phyloP scores from a whole-genome alignment of 106 monocot species.

The Dactylorhiza incarnata region DNA sequence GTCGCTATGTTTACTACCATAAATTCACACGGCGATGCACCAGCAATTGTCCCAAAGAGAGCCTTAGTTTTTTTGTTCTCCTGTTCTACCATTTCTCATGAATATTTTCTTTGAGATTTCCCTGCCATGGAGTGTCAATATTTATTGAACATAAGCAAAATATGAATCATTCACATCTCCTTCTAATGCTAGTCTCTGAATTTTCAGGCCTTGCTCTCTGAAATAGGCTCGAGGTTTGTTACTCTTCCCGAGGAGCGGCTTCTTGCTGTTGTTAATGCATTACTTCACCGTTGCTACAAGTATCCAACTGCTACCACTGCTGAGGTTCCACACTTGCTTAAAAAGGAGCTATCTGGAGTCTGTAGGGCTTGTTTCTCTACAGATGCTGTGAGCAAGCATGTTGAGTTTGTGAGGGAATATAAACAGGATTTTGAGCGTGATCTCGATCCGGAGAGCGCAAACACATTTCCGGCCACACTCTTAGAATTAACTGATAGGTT shows the following conservation, averaged over 20 bases:
- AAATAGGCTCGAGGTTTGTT: conserved; percentile 99
- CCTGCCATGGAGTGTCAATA: background rate
- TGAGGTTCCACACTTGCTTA: conserved; percentile 91
- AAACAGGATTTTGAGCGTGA: conserved; percentile 93
- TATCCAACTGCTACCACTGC: conserved; percentile 97
- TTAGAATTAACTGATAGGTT: conserved; percentile 76
- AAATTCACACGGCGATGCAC: too few relatives aligned
- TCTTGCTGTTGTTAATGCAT: conserved; percentile 93
- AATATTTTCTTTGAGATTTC: background rate
- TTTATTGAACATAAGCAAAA: background rate
- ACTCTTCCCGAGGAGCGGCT: conserved; percentile 98
- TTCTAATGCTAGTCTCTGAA: background rate
- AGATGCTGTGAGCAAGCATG: conserved; percentile 98
- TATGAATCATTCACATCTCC: background rate
- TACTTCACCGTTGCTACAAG: conserved; percentile 97
- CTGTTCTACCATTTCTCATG: background rate
- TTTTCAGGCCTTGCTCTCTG: conserved; percentile 77
- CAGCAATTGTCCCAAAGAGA: too few relatives aligned
- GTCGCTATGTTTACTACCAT: too few relatives aligned
- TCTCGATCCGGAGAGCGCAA: conserved; percentile 95
- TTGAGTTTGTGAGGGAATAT: conserved; percentile 97
- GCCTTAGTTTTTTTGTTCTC: background rate
- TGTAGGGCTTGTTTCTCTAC: conserved; percentile 92
- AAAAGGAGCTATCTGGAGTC: conserved; percentile 97
- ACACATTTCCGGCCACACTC: conserved; percentile 85